Percentiles rank a stretch among this genome's conserved stretches.
phyloP scores from a whole-genome alignment of 2,329 filamentous ascomycete genomes.

The Stromatinia cepivora region DNA sequence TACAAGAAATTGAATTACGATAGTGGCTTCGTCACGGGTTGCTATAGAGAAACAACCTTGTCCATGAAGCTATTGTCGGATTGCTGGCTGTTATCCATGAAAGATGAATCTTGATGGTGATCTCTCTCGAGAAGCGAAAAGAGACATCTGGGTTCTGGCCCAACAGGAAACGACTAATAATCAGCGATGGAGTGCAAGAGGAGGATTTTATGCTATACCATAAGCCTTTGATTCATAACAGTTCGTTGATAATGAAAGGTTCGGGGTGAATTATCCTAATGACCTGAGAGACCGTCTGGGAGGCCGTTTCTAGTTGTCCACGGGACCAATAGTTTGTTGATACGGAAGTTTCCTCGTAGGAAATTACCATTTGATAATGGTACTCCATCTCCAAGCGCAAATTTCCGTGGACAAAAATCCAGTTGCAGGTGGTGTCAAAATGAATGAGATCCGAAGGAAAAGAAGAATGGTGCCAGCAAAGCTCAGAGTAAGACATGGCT shows the following conservation, averaged over 20 bases:
- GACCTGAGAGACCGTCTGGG: no score
- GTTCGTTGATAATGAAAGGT: background rate
- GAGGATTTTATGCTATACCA: background rate
- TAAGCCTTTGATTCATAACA: background rate
- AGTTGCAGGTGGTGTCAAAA: background rate
- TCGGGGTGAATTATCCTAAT: background rate
- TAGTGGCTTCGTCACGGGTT: background rate
- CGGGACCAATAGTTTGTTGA: background rate
- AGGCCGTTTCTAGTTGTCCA: background rate
- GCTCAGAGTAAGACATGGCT: background rate
- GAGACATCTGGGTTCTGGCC: fast-evolving
- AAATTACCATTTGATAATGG: background rate
- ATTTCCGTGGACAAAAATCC: background rate
- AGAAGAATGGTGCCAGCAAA: background rate
- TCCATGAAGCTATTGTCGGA: conserved; percentile 42
- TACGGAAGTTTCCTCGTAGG: no score
- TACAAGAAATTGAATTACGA: background rate
- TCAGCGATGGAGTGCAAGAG: background rate
- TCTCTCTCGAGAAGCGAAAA: conserved; percentile 49
- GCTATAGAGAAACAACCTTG: conserved; percentile 42
- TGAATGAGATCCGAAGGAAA: background rate
- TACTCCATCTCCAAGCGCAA: background rate
- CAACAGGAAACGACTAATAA: background rate
- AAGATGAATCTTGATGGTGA: conserved; percentile 42
- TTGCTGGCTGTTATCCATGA: conserved; percentile 43